These are phyloP conservation scores for Yamadazyma tumulicola DNA, from an alignment of 805 yeast genomes.

Conservation along the genomic window DNA sequence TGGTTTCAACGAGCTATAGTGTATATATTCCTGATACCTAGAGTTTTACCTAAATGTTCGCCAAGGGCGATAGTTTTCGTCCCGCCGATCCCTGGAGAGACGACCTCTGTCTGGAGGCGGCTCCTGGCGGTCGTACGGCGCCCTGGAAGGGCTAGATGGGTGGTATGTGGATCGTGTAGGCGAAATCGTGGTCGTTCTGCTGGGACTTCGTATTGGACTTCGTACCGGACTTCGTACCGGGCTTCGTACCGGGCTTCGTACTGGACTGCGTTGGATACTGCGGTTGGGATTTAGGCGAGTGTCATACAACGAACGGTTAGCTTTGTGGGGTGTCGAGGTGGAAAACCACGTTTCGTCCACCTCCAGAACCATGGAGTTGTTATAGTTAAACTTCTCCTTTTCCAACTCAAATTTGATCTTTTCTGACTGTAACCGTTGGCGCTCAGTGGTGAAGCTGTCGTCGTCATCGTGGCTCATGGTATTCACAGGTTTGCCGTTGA, in stretches of 20 bases:
- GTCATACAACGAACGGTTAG: too few species aligned
- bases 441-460: conserved; percentile 11
- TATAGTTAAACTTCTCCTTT: conserved; percentile 10
- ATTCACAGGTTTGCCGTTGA: conserved; percentile 31
- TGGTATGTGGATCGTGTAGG: conserved; percentile 3
- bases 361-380: conserved; percentile 10
- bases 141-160: conserved; percentile 2
- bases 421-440: conserved; percentile 13
- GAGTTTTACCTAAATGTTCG: not conserved
- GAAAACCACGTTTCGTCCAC: conserved; percentile 12
- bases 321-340: conserved; percentile 13
- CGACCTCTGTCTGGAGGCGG: conserved; percentile 2
- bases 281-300: too few species aligned
- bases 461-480: conserved; percentile 4
- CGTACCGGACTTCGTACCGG: conserved; percentile 1
- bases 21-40: conserved; percentile 2
- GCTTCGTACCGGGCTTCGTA: too few species aligned
- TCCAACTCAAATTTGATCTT: conserved; percentile 13
- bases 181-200: not conserved
- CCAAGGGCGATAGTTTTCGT: not conserved
- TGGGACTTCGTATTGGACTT: conserved; percentile 1
- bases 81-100: not conserved
- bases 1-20: conserved; percentile 42
- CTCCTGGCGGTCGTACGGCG: conserved; percentile 1
- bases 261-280: too few species aligned